Percentiles rank a stretch among this genome's conserved stretches.
Evolutionary conservation across 768 basidiomycete species (phyloP).

Genomic region (Hygrophoropsis aurantiaca): DNA sequence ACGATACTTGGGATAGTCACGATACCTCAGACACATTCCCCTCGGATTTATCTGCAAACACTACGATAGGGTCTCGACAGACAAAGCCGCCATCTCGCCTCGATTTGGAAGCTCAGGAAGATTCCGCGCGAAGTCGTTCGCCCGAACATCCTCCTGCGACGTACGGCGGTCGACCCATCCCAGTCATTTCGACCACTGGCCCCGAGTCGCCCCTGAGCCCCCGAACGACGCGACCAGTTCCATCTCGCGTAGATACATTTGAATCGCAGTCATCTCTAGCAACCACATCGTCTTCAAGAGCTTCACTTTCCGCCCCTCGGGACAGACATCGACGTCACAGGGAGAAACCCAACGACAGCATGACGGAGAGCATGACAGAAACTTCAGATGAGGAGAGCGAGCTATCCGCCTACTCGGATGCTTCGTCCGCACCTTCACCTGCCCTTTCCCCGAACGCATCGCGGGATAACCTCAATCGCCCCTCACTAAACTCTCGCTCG

Average conservation of each 20-base stretch:
- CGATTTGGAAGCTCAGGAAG: constrained; percentile 21
- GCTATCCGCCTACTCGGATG: constrained; percentile 31
- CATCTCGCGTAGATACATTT: constrained; percentile 9
- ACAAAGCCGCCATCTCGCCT: constrained; percentile 24
- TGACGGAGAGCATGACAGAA: constrained; percentile 28
- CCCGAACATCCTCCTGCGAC: constrained; percentile 18
- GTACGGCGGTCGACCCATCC: constrained; percentile 48
- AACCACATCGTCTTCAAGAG: constrained; percentile 19
- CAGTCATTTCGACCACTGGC: constrained; percentile 52
- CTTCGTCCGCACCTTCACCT: constrained; percentile 32
- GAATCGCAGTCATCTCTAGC: constrained; percentile 8
- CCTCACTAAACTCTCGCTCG: constrained; percentile 10
- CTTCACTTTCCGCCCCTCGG: constrained; percentile 29
- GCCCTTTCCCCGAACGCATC: constrained; percentile 30
- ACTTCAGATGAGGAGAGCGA: constrained; percentile 35
- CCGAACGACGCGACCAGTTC: constrained; percentile 15
- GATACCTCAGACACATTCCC: constrained; percentile 22
- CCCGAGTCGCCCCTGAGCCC: constrained; percentile 38
- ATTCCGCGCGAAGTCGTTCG: constrained; percentile 17
- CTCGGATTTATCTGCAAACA: constrained; percentile 16
- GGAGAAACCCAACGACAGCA: constrained; percentile 22
- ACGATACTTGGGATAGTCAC: constrained; percentile 23
- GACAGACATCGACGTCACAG: constrained; percentile 17
- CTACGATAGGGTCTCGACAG: constrained; percentile 18
- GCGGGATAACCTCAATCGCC: constrained; percentile 18